Evolutionary conservation across 2,329 filamentous ascomycete genomes (phyloP).

Genomic region (Aspergillus eucalypticola): DNA sequence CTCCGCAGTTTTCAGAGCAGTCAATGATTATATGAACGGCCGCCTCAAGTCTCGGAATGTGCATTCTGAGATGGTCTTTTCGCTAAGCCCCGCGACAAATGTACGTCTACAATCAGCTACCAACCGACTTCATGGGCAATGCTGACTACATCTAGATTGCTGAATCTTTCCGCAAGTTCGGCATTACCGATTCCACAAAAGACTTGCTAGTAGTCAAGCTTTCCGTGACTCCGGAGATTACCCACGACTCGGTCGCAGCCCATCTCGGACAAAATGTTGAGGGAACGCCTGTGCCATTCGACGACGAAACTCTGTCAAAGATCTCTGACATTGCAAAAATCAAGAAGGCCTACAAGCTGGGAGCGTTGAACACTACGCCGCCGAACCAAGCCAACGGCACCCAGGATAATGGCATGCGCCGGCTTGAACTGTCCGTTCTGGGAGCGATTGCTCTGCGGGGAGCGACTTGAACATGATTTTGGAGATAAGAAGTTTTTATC

Average conservation of each 20-base stretch:
- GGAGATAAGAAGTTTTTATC: neutral
- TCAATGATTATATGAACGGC: slow-evolving; percentile 63
- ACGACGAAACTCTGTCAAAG: slow-evolving; percentile 61
- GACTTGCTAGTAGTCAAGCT: slow-evolving; percentile 82
- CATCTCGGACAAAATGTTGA: slow-evolving; percentile 66
- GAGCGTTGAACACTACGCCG: slow-evolving; percentile 53
- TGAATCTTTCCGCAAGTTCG: slow-evolving; percentile 86
- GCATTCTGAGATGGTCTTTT: slow-evolving; percentile 84
- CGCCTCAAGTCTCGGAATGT: slow-evolving; percentile 78
- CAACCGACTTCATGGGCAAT: slow-evolving; percentile 2
- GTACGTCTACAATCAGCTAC: slow-evolving; percentile 48
- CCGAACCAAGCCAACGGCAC: slow-evolving; percentile 23
- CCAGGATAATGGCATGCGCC: slow-evolving; percentile 26
- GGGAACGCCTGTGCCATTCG: slow-evolving; percentile 60
- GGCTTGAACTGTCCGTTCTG: slow-evolving; percentile 67
- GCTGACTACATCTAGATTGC: slow-evolving; percentile 65
- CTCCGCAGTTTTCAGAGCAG: slow-evolving; percentile 74
- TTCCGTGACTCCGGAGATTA: slow-evolving; percentile 52
- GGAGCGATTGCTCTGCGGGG: slow-evolving; percentile 78
- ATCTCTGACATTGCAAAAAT: slow-evolving; percentile 69
- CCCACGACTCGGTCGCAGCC: slow-evolving; percentile 51
- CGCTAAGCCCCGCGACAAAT: slow-evolving; percentile 79
- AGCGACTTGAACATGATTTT: slow-evolving; percentile 35
- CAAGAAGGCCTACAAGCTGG: slow-evolving; percentile 84
- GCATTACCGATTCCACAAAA: slow-evolving; percentile 70